These are phyloP conservation scores for Aspergillus glaucus DNA, from an alignment of 2,329 filamentous ascomycete genomes.

Conservation along the genomic window DNA sequence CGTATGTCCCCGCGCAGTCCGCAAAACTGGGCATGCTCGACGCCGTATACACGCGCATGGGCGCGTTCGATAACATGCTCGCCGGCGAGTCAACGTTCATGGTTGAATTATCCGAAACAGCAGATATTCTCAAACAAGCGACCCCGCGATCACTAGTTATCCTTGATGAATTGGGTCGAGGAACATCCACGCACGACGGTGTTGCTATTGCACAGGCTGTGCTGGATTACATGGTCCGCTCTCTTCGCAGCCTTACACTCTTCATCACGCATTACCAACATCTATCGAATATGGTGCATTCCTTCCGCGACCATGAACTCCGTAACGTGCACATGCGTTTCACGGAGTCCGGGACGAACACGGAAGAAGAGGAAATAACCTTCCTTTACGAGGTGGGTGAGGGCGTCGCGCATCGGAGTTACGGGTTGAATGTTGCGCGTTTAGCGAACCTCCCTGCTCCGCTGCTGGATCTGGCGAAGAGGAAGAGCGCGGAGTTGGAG, in stretches of 20 bases:
- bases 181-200: constrained; percentile 91
- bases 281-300: constrained; percentile 65
- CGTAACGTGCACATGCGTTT: constrained; percentile 95
- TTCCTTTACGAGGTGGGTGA: constrained; percentile 91
- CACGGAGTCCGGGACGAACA: constrained; percentile 48
- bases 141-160: constrained; percentile 81
- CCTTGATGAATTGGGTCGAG: constrained; percentile 87
- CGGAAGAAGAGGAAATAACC: constrained; percentile 73
- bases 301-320: constrained; percentile 59
- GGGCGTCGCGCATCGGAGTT: constrained; percentile 87
- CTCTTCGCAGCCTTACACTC: constrained; percentile 70
- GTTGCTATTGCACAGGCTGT: constrained; percentile 93
- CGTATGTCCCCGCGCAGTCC: constrained; percentile 76
- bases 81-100: constrained; percentile 95
- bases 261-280: constrained; percentile 99
- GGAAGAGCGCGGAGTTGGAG: constrained; percentile 76
- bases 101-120: constrained; percentile 92
- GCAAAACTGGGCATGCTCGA: constrained; percentile 76
- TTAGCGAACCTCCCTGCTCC: constrained; percentile 72
- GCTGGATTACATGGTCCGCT: constrained; percentile 71
- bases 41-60: constrained; percentile 91
- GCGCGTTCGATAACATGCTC: constrained; percentile 92
- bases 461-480: constrained; percentile 71
- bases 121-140: constrained; percentile 81
- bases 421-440: constrained; percentile 87